Evolutionary conservation across 2,329 filamentous ascomycete species (phyloP), one percentile per base, ranked within the genome.

Genomic region (Pseudogymnoascus sp.): DNA sequence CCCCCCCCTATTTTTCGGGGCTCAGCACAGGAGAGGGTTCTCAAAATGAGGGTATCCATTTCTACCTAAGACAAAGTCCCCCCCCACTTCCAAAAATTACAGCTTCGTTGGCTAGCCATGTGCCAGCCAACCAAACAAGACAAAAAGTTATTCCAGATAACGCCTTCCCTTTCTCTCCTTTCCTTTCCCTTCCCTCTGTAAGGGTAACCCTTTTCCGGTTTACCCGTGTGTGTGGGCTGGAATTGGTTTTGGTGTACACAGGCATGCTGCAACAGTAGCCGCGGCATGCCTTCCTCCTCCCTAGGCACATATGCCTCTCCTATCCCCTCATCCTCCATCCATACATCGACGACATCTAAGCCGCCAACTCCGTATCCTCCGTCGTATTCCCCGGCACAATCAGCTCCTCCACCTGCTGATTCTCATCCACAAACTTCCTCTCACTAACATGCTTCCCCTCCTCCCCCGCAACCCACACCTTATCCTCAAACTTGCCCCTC

Each of bases 381-480:
- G 4, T 4, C 10, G 13, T 29, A 6, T 26, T 50, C 21, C 44
- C 59, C 19, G 72, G 71, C 10, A 70, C 67, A 65, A 74, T 73
- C 42, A 74, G 65, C 61, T 74, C 72, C 76, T 96, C 91, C 73
- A 91, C 88, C 29, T 80, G 78, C 5, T 77, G 82, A 10, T 81
- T 79, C 59, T 90, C 88, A 64, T 91, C 86, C 60, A 93, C 86
- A 77, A 96, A 97, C 73, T 90, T 93, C 70, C 93, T 83, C 75
- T 96, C 91, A 72, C 91, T 96, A 60, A 96, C 87, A 74, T 96
- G 91, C 64, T 84, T 79, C 68, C 82, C 83, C 29, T 75, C 70
- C 38, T 75, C 72, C 21, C 76, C 78, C 2, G 91, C 84, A 17
- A 88, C 92, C 93, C 93, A 97, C 29, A 96, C 91, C 78, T 96